A percentile compares a stretch with the other conserved stretches of the same genome.
Evolutionary conservation across 805 yeast species (phyloP).

Genomic region (Diddensiella santjacobensis): DNA sequence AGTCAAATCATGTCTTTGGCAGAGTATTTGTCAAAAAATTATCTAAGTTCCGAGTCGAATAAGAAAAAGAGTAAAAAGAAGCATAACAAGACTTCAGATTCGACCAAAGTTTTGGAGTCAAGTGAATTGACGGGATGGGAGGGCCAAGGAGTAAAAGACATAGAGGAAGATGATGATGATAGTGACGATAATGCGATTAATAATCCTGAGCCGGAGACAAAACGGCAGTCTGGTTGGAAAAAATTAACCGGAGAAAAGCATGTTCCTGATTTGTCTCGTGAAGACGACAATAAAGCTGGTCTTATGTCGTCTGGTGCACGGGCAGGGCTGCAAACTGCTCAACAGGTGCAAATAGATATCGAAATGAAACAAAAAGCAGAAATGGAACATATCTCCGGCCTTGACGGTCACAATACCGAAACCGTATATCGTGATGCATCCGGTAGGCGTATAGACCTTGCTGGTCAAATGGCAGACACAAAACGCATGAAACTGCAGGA

Average conservation of each 20-base stretch:
- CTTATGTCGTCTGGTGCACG: slow-evolving; percentile 21
- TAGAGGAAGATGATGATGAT: slow-evolving; percentile 18
- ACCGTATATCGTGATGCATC: slow-evolving; percentile 61
- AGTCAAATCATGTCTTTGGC: slow-evolving; percentile 46
- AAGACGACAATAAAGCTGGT: slow-evolving; percentile 2
- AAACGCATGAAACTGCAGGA: slow-evolving; percentile 25
- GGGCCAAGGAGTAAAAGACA: slow-evolving; percentile 11
- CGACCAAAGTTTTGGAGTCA: slow-evolving; percentile 13
- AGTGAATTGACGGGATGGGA: slow-evolving; percentile 21
- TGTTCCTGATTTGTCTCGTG: not conserved
- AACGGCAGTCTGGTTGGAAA: slow-evolving; percentile 29
- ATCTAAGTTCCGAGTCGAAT: slow-evolving; percentile 34
- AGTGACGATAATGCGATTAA: slow-evolving; percentile 9
- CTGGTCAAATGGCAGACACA: slow-evolving; percentile 29
- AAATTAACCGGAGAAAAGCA: slow-evolving; percentile 17
- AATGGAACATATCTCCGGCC: slow-evolving; percentile 45
- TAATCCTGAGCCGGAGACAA: slow-evolving; percentile 30
- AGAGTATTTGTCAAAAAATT: slow-evolving; percentile 45
- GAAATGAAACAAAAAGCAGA: slow-evolving; percentile 31
- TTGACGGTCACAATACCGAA: slow-evolving; percentile 25
- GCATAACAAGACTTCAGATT: slow-evolving; percentile 5
- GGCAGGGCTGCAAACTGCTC: slow-evolving; percentile 48
- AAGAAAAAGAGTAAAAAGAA: slow-evolving; percentile 30
- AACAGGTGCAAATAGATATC: slow-evolving; percentile 39
- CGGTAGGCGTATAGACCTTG: slow-evolving; percentile 51